phyloP scores from a whole-genome alignment of 352 stramenopile genomes.

The Pythium myriotylum region DNA sequence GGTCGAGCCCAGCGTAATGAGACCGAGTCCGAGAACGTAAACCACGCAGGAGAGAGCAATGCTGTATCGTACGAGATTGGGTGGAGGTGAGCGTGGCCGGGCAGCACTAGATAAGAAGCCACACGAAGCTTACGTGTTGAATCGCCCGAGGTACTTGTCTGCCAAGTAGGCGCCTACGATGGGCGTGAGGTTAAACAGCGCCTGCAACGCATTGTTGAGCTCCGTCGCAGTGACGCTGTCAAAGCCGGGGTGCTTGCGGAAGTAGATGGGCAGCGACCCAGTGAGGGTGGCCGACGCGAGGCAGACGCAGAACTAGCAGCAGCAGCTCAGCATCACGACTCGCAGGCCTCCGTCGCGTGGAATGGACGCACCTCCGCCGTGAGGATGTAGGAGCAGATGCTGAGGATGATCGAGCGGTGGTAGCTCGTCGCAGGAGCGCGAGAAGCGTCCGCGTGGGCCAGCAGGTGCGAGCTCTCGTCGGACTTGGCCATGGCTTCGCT shows the following conservation, averaged over 20 bases:
- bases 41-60: slow-evolving; percentile 78
- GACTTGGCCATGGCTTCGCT: slow-evolving; percentile 20
- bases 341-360: no score
- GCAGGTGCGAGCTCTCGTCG: slow-evolving; percentile 21
- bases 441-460: slow-evolving; percentile 15
- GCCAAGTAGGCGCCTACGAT: slow-evolving; percentile 82
- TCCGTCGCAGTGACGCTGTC: slow-evolving; percentile 83
- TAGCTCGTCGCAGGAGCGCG: slow-evolving; percentile 9
- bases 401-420: slow-evolving; percentile 81
- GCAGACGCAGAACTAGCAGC: slow-evolving; percentile 81
- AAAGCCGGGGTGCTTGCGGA: slow-evolving; percentile 82
- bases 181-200: slow-evolving; percentile 83
- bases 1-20: slow-evolving; percentile 69
- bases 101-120: neutral
- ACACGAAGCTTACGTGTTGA: slow-evolving; percentile 53
- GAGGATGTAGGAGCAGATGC: slow-evolving; percentile 88
- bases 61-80: slow-evolving; percentile 13
- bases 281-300: slow-evolving; percentile 84
- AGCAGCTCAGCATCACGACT: slow-evolving; percentile 3
- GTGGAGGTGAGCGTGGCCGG: neutral
- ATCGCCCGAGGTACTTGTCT: slow-evolving; percentile 78
- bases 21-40: slow-evolving; percentile 68
- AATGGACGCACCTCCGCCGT: slow-evolving; percentile 60
- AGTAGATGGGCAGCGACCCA: slow-evolving; percentile 86
- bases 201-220: slow-evolving; percentile 86